Percentiles rank a stretch among this genome's conserved stretches.
These are phyloP conservation scores for Termitomyces sp. DNA, from an alignment of 768 basidiomycete species.

Conservation along the genomic window DNA sequence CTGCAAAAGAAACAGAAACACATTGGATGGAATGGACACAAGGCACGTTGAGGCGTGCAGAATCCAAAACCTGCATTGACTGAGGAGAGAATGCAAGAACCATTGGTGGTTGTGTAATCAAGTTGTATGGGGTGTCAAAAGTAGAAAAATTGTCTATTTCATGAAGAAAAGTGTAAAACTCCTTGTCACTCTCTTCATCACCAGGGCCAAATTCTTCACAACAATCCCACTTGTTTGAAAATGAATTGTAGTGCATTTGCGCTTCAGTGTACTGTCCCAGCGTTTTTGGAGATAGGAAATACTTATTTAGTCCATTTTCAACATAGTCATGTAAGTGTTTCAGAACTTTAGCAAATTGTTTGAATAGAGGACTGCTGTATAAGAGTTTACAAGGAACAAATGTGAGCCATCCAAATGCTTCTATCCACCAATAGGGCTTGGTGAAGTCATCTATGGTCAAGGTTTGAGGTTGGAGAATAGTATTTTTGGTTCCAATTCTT, in stretches of 20 bases:
- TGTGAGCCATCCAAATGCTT: background rate
- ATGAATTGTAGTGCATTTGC: too few relatives aligned
- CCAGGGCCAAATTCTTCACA: too few relatives aligned
- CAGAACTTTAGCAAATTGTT: background rate
- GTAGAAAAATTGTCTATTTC: background rate
- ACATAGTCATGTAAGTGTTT: background rate
- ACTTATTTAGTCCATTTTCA: background rate
- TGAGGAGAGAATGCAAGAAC: background rate
- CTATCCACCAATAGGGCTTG: constrained; percentile 1
- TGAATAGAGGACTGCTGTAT: background rate
- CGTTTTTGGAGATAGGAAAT: background rate
- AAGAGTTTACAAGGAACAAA: background rate
- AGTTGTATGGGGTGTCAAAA: background rate
- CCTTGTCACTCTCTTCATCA: background rate
- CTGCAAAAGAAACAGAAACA: background rate
- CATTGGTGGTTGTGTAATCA: background rate
- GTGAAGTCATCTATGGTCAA: background rate
- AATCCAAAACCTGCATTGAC: background rate
- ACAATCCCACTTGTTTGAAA: too few relatives aligned
- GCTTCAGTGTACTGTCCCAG: background rate
- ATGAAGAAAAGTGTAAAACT: too few relatives aligned
- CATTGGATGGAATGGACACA: background rate
- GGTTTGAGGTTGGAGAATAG: background rate
- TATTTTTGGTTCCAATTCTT: background rate
- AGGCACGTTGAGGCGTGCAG: background rate